These are phyloP conservation scores for Oropetium thomaeum DNA, from an alignment of 176 grass and related monocot species.

Conservation along the genomic window DNA sequence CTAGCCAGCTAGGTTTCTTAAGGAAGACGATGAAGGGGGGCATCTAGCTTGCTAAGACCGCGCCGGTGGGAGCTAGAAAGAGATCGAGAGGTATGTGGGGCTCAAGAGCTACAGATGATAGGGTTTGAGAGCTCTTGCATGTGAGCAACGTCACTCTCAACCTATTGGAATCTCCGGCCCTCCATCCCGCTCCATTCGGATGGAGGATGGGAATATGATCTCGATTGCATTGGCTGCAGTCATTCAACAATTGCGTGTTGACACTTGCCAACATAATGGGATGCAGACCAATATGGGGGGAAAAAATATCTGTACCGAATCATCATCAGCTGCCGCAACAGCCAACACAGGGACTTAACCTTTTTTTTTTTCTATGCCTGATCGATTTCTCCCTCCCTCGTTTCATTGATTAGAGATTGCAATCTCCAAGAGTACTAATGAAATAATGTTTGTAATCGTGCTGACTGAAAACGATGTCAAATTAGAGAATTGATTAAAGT, in stretches of 20 bases:
- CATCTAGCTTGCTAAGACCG: slow-evolving; percentile 39
- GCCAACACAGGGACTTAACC: too few species aligned
- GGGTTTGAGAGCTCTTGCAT: slow-evolving; percentile 69
- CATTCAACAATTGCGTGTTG: slow-evolving; percentile 16
- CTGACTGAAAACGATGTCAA: too few species aligned
- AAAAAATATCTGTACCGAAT: slow-evolving; percentile 16
- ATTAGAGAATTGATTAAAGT: too few species aligned
- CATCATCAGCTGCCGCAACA: neutral
- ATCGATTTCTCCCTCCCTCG: too few species aligned
- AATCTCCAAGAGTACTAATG: too few species aligned
- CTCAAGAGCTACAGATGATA: slow-evolving; percentile 40
- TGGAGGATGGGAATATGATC: slow-evolving; percentile 1
- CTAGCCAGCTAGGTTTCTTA: slow-evolving; percentile 31
- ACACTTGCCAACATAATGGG: slow-evolving; percentile 17
- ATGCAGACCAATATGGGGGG: neutral
- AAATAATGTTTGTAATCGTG: too few species aligned
- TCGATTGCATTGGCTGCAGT: neutral
- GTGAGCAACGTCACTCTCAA: slow-evolving; percentile 75
- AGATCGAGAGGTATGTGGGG: slow-evolving; percentile 1
- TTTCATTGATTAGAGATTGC: too few species aligned
- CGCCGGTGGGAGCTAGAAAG: neutral
- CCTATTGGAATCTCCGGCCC: neutral
- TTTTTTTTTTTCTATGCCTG: too few species aligned
- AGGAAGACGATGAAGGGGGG: slow-evolving; percentile 35
- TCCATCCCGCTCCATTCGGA: too few species aligned